Base-by-base conservation (phyloP, 1,284 basidiomycete species). In the Sanghuangporus baumii region DNA sequence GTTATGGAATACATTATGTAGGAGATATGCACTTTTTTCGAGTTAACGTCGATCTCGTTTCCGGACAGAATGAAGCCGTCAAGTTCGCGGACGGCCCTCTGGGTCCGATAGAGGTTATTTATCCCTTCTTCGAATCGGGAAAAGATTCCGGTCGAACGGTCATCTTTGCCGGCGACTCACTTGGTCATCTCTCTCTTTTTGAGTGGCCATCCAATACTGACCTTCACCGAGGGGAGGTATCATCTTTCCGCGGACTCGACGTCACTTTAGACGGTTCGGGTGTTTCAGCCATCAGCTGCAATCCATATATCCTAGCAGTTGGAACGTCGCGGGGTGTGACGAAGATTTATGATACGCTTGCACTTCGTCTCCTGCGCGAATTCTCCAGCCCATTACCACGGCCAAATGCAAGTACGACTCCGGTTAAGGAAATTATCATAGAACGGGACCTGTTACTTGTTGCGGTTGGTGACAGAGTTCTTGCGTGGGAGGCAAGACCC, bases 401-500 rank as follows among this genome's bases (percentile, higher is more conserved):
- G 57, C 74, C 71, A 52, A 73, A 75, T 46, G 67, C 74, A 16
- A 76, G 79, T 18, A 72, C 78, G 67, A 81, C 80, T 65, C 71
- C 71, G 0, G 88, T 93, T 14, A 77, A 75, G 26, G 83, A 85
- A 68, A 86, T 95, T 41, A 67, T 89, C 6, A 71, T 93, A 0
- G 81, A 85, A 59, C 77, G 79, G 51, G 87, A 93, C 47, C 74
- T 84, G 14, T 65, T 94, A 36, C 73, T 93, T 40, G 85, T 85
- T 7, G 78, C 78, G 46, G 81, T 89, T 8, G 91, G 87, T 1
- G 81, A 80, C 61, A 76, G 81, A 57, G 81, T 92, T 4, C 74
- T 91, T 68, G 81, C 86, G 1, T 94, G 90, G 87, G 82, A 82
- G 64, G 84, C 85, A 3, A 87, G 83, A 8, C 77, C 78, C 0